Conservation (phyloP, 371 early-diverging fungal species). For the Fennellomyces sp. region DNA sequence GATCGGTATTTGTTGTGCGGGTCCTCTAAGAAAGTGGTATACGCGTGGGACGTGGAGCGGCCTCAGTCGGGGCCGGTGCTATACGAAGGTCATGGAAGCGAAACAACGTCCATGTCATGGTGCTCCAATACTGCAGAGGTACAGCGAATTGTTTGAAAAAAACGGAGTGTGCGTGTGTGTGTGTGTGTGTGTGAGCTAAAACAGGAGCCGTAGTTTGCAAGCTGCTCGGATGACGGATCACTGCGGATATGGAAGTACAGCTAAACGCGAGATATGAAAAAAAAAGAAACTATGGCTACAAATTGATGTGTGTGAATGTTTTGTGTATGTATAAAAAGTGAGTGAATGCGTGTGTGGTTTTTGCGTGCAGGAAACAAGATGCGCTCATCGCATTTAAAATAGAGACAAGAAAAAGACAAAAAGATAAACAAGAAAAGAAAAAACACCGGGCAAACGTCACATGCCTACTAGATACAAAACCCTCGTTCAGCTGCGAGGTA, state of each 20-base stretch:
- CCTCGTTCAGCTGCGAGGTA: too few species aligned
- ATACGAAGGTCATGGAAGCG: conserved; percentile 33
- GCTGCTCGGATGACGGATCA: conserved; percentile 44
- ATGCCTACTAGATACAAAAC: too few species aligned
- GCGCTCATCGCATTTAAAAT: too few species aligned
- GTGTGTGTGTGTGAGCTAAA: background rate
- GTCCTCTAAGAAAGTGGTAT: conserved; percentile 23
- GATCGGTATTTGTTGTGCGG: conserved; percentile 40
- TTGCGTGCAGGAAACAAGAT: too few species aligned
- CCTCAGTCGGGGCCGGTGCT: conserved; percentile 13
- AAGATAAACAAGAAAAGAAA: too few species aligned
- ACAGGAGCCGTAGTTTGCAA: conserved; percentile 49
- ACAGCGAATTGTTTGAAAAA: background rate
- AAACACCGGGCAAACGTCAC: too few species aligned
- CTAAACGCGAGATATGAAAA: background rate
- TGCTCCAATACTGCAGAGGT: conserved; percentile 10
- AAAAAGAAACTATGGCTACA: background rate
- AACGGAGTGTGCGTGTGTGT: background rate
- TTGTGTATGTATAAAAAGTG: too few species aligned
- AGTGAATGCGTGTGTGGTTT: too few species aligned
- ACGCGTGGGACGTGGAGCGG: conserved; percentile 40
- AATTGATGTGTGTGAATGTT: background rate
- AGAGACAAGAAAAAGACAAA: too few species aligned
- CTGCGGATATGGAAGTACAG: conserved; percentile 32
- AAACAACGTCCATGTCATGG: conserved; percentile 43